Conservation (phyloP, 345 rosid species). For the Camelina neglecta region DNA sequence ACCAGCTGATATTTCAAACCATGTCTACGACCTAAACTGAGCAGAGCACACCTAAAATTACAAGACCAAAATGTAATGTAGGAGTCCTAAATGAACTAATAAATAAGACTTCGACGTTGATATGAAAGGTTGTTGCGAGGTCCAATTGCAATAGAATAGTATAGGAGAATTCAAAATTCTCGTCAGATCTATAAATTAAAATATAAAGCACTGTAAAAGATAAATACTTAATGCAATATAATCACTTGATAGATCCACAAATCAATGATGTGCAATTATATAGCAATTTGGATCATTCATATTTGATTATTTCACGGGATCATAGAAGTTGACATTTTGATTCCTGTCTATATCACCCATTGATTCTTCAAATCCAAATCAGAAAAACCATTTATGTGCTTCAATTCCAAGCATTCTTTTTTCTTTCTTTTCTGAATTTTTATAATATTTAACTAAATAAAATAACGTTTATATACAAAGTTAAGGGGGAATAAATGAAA, state of each 20-base stretch:
- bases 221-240: not conserved
- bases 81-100: constrained; percentile 1
- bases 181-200: constrained; percentile 16
- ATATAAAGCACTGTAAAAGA: not conserved
- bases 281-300: constrained; percentile 12
- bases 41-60: not conserved
- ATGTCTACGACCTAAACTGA: not conserved
- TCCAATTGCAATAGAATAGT: constrained; percentile 16
- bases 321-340: not conserved
- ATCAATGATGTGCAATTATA: constrained; percentile 8
- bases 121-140: constrained; percentile 36
- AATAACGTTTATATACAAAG: too few relatives aligned
- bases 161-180: not conserved
- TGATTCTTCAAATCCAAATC: constrained; percentile 5
- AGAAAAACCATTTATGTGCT: not conserved
- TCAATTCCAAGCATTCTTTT: not conserved
- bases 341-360: not conserved
- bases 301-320: not conserved
- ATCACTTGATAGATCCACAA: constrained; percentile 19
- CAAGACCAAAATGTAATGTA: not conserved
- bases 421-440: not conserved
- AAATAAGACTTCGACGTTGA: constrained; percentile 17
- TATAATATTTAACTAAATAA: too few relatives aligned
- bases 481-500: too few relatives aligned
- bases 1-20: constrained; percentile 10